Base-by-base conservation (phyloP, 352 stramenopile genomes). In the Phytophthora agathidicida region DNA sequence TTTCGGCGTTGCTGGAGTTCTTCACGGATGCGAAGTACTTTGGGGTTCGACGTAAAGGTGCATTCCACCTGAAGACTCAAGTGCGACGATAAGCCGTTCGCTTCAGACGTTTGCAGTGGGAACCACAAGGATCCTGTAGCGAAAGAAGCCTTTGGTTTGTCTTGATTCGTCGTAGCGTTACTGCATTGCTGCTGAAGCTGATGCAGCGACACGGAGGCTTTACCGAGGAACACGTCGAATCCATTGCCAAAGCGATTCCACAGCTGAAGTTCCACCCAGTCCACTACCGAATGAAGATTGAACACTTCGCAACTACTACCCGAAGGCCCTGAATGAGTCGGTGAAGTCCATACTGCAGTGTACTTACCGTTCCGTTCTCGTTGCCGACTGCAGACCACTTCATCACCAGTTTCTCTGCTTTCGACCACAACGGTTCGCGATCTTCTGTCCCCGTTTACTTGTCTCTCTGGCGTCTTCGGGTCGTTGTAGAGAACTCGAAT, bases 171-270 rank as follows among this genome's bases (percentile, higher is more conserved):
- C 16, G 22, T 26, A 14, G 30, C 19, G n/a, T 48, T 28, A 28
- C 13, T 39, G 24, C 32, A 46, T 37, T 62, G 37, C 11, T 62
- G 43, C 5, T 56, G 59, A 20, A 80, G 63, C 13, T 74, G 56
- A 4, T 69, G 60, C 22, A 87, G 14, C 0, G 67, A 75, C 7
- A 88, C 37, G 1, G 55, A 80, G 8, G 65, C 26, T 44, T 68
- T 65, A 0, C 75, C 79, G 0, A 91, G 63, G 28, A 86, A 86
- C 3, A 88, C 73, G 17, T 83, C 71, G 37, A 88, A 72, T 11
- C 75, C 77, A 9, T 60, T 80, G 16, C 64, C 51, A 41, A 89
- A 88, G 3, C 56, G 67, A 52, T 89, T 89, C 82, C 82, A 91
- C 13, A 88, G 42, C 50, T 91, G 75, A 3, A 89, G 35, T 32